Percentiles rank a stretch among this genome's conserved stretches.
phyloP scores from a whole-genome alignment of 2,329 filamentous ascomycete species.

The Ceratocystis albifundus region DNA sequence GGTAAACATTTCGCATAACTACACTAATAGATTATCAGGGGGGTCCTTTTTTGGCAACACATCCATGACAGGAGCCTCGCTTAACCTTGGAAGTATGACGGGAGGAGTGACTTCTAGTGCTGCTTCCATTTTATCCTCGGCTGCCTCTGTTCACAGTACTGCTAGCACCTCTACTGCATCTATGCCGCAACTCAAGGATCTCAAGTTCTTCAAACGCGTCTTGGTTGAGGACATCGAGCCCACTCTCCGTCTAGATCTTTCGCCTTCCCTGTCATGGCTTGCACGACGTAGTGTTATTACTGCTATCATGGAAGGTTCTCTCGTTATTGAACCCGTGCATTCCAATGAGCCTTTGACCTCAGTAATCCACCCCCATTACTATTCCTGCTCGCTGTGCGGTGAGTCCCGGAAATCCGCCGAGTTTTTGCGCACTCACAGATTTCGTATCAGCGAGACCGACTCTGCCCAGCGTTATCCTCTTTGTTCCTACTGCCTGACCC shows the following conservation, averaged over 20 bases:
- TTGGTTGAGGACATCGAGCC: conserved; percentile 89
- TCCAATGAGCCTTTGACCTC: conserved; percentile 41
- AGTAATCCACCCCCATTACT: conserved; percentile 43
- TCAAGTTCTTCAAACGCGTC: conserved; percentile 85
- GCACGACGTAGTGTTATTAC: conserved; percentile 73
- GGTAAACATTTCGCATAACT: conserved; percentile 53
- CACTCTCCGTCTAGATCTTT: conserved; percentile 75
- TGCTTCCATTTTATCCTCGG: conserved; percentile 37
- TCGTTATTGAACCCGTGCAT: conserved; percentile 82
- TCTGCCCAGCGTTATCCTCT: conserved; percentile 81
- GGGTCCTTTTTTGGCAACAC: conserved; percentile 21
- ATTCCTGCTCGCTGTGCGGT: conserved; percentile 78
- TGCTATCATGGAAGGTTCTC: conserved; percentile 69
- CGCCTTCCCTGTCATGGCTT: conserved; percentile 87
- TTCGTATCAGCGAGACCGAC: conserved; percentile 77
- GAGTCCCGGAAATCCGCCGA: conserved; percentile 60
- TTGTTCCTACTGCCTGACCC: conserved; percentile 74
- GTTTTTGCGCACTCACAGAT: conserved; percentile 72
- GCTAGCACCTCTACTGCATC: conserved; percentile 32
- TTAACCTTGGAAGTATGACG: conserved; percentile 25
- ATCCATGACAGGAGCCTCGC: conserved; percentile 47
- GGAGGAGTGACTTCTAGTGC: conserved; percentile 22
- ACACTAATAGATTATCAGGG: conserved; percentile 40
- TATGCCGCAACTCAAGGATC: conserved; percentile 58
- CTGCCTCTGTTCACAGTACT: conserved; percentile 39